Evolutionary conservation across 2,329 filamentous ascomycete species (phyloP), one percentile per base, ranked within the genome.

Genomic region (Pseudohalonectria lignicola): DNA sequence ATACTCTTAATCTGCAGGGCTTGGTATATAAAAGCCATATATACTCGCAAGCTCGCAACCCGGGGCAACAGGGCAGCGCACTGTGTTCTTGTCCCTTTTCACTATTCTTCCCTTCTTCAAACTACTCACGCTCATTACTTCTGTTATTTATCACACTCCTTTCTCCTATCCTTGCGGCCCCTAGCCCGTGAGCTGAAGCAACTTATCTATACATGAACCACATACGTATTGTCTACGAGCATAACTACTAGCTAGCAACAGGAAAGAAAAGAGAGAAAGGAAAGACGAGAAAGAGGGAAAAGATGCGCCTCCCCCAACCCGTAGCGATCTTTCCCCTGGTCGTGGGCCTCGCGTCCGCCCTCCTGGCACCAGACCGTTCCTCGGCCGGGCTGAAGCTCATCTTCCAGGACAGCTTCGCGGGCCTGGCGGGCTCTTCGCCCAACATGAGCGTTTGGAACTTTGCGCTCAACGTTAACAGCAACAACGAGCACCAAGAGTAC

Each of bases 401-500:
- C 40, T 73, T 67, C 66, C 49, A 59, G 31, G 68, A 71, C 16
- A 55, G 47, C 16, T 73, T 73, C 44, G 23, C 47, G 17, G 67
- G 67, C 10, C 39, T 53, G 7, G 51, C 59, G 12, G 67, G 63
- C 5, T 45, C 50, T 12, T 39, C 51, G 9, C 59, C 62, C 31
- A 59, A 63, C 50, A 18, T 46, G 5, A 44, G 48, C 31, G 60
- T 52, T 42, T 74, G 69, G 69, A 64, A 66, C 51, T 59, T 64
- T 45, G 57, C 60, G 25, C 52, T 56, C 15, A 51, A 65, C 47
- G 46, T 66, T n/a, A 51, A 61, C 42, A 59, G 62, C 48, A 73
- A 74, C 57, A 56, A 61, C 46, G 69, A 74, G 52, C 50, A 60
- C 34, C 60, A 74, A 52, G 54, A 54, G 4, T 74, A 74, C 56